Base-by-base conservation (phyloP, 441 rosid genomes). In the Lepidium campestre region DNA sequence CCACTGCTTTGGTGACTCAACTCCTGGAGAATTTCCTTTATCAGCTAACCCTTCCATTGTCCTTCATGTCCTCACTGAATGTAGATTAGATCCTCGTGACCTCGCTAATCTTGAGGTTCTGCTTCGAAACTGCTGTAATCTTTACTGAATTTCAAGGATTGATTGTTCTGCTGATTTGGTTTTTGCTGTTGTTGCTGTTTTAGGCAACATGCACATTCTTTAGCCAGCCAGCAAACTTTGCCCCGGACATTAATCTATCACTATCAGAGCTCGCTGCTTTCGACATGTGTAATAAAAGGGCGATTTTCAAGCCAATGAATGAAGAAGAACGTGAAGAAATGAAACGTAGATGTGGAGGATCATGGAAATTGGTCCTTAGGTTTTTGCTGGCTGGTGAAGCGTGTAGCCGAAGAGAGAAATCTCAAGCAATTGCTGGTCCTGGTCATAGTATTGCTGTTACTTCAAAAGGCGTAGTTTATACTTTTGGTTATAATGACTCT, bases 131-230 rank as follows among this genome's bases (percentile, higher is more conserved):
- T 5, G 22, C 10, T 27, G 19, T 15, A 72, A 32, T 65, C 39
- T 58, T 45, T 68, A 25, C 67, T 62, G 34, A 32, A 34, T 41
- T 10, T 54, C 49, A 62, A 71, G 89, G 76, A 86, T 83, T 75
- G 81, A 70, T 79, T 67, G 65, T 83, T 83, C 81, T 77, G 81
- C 85, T 83, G 80, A 82, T 81, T 80, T 82, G 78, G 64, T 79
- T 80, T 71, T 69, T 78, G 58, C 45, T 31, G 58, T 19, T 60
- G 40, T 53, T 71, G 42, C 19, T 50, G 36, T 72, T 81, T 82
- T 96, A 95, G 99, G 98, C 90, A 70, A 86, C 99, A 61, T 88
- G 97, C 46, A 85, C 87, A 23, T 95, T 89, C 89, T 95, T 95
- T 74, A 88, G 98, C 84, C 93, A 82, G 86, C 96, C 96, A 25